Evolutionary conservation across 2,329 filamentous ascomycete genomes (phyloP).

Genomic region (Pseudogymnoascus sp.): DNA sequence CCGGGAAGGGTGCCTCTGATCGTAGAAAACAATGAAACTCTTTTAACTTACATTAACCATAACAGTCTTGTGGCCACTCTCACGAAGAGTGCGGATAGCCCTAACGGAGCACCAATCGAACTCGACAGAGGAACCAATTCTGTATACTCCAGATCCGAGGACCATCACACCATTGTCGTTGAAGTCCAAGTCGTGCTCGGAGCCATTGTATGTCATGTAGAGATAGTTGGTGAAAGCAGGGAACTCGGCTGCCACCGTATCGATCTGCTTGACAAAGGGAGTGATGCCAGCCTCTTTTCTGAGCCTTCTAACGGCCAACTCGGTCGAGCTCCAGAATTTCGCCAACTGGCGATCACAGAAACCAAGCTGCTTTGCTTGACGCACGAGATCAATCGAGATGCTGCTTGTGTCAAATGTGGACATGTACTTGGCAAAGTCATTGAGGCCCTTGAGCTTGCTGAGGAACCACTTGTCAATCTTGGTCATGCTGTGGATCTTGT

Average conservation of each 20-base stretch:
- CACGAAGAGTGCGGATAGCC: slow-evolving; percentile 81
- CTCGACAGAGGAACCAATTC: slow-evolving; percentile 94
- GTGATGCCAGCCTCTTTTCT: slow-evolving; percentile 79
- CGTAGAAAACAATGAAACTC: slow-evolving; percentile 10
- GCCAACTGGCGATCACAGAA: slow-evolving; percentile 92
- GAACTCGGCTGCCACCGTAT: slow-evolving; percentile 96
- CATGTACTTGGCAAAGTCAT: slow-evolving; percentile 79
- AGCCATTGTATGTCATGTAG: slow-evolving; percentile 91
- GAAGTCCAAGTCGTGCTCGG: slow-evolving; percentile 75
- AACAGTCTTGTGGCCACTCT: slow-evolving; percentile 81
- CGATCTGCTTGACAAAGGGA: slow-evolving; percentile 94
- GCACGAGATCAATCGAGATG: slow-evolving; percentile 58
- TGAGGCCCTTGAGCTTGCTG: slow-evolving; percentile 80
- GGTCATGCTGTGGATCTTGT: slow-evolving; percentile 97
- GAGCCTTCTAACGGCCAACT: slow-evolving; percentile 76
- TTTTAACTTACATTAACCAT: slow-evolving; percentile 61
- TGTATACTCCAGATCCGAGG: slow-evolving; percentile 88
- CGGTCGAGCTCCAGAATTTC: slow-evolving; percentile 90
- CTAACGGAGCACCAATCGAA: slow-evolving; percentile 99
- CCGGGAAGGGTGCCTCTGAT: not conserved
- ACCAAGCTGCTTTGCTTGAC: slow-evolving; percentile 83
- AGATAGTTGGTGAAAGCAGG: slow-evolving; percentile 92
- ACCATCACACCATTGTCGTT: slow-evolving; percentile 94
- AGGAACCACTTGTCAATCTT: slow-evolving; percentile 99
- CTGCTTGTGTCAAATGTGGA: slow-evolving; percentile 56